These are phyloP conservation scores for Fusarium mexicanum DNA, from an alignment of 2,329 filamentous ascomycete genomes.

Conservation along the genomic window DNA sequence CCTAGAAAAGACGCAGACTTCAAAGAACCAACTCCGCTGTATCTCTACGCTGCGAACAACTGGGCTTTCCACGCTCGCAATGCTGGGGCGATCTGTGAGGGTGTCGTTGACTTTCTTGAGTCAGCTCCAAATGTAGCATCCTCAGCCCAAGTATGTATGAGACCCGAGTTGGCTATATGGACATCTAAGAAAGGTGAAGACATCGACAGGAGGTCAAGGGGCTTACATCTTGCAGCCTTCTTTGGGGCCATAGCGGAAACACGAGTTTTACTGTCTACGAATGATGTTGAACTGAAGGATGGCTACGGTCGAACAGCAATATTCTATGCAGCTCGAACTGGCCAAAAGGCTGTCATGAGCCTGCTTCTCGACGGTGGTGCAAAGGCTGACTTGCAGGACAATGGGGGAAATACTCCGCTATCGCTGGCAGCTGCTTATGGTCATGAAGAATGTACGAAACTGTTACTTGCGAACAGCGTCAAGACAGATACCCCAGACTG, in stretches of 20 bases:
- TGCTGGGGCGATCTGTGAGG: neutral
- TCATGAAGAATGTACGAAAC: neutral
- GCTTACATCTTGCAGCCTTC: neutral
- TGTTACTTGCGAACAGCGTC: neutral
- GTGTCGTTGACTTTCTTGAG: neutral
- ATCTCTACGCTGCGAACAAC: no score
- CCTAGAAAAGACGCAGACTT: no score
- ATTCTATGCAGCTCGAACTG: neutral
- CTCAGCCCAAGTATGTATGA: neutral
- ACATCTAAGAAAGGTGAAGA: no score
- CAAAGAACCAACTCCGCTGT: no score
- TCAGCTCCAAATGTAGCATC: neutral
- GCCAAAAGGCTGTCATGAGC: neutral
- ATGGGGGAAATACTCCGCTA: neutral
- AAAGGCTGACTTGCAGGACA: no score
- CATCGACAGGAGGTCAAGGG: no score
- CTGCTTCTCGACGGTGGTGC: neutral
- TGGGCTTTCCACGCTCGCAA: neutral
- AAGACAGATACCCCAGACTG: fast-evolving
- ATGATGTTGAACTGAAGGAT: neutral
- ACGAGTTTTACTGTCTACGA: neutral
- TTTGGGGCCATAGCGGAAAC: neutral
- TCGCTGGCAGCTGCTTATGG: neutral
- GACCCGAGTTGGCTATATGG: no score
- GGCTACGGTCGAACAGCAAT: neutral